phyloP scores from a whole-genome alignment of 768 basidiomycete genomes.

The Kwoniella bestiolae region DNA sequence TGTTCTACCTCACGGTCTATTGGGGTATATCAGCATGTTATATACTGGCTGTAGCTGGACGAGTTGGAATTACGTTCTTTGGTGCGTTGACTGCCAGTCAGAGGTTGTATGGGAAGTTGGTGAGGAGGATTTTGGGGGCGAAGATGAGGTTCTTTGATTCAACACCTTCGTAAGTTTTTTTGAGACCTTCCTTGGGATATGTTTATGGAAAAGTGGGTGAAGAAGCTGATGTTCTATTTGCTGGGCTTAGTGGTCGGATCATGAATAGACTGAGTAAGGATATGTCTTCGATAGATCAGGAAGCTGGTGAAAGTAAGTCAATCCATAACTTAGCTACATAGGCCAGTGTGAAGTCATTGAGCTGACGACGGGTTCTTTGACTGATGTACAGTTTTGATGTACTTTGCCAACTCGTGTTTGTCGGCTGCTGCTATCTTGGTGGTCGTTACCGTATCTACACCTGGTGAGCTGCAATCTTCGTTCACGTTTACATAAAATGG shows the following conservation, averaged over 20 bases:
- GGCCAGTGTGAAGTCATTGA: too few species aligned
- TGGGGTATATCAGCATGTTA: conserved; percentile 42
- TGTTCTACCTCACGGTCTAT: conserved; percentile 52
- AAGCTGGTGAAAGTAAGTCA: conserved; percentile 45
- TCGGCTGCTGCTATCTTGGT: conserved; percentile 53
- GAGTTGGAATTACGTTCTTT: conserved; percentile 45
- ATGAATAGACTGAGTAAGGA: conserved; percentile 84
- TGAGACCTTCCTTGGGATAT: background rate
- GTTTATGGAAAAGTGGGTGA: too few species aligned
- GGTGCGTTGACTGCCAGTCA: conserved; percentile 49
- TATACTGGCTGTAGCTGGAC: conserved; percentile 43
- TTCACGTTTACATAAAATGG: too few species aligned
- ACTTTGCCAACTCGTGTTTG: conserved; percentile 46
- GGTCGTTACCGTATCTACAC: conserved; percentile 55
- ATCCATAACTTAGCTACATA: too few species aligned
- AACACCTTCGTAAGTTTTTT: conserved; percentile 45
- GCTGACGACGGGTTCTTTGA: too few species aligned
- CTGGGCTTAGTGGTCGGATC: conserved; percentile 69
- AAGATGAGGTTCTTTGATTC: conserved; percentile 53
- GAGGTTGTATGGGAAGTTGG: conserved; percentile 51
- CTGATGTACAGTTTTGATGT: conserved; percentile 36
- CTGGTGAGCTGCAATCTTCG: conserved; percentile 35
- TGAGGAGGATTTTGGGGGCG: conserved; percentile 56
- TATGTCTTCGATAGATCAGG: conserved; percentile 72
- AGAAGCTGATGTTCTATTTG: background rate